Conservation (phyloP, 108 stramenopile genomes). For the Craspedostauros australis region DNA sequence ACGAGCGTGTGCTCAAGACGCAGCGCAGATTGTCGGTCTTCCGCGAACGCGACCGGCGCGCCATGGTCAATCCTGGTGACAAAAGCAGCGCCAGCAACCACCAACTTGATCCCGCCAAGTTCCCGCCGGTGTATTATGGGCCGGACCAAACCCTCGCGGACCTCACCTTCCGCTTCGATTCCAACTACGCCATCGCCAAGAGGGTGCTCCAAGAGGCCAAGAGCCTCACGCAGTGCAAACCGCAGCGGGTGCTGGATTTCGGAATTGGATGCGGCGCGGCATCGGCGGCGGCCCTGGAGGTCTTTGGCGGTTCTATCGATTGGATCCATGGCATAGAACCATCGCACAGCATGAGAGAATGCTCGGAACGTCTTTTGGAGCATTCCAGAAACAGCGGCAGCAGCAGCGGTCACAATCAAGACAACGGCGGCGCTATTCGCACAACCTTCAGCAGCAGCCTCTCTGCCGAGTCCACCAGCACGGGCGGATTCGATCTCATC, state of each 20-base stretch:
- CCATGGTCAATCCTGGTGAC: constrained; percentile 29
- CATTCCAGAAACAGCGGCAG: no score
- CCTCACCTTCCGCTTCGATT: constrained; percentile 45
- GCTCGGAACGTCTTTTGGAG: constrained; percentile 45
- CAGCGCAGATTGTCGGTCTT: constrained; percentile 27
- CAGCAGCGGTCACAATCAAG: no score
- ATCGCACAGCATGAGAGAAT: constrained; percentile 63
- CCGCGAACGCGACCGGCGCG: constrained; percentile 42
- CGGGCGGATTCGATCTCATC: constrained; percentile 78
- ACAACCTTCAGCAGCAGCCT: no score
- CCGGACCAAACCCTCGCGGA: constrained; percentile 60
- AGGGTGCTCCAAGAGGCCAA: constrained; percentile 60
- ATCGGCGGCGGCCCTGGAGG: constrained; percentile 62
- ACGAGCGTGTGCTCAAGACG: constrained; percentile 17
- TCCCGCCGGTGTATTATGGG: constrained; percentile 51
- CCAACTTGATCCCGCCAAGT: not conserved
- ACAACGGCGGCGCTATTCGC: no score
- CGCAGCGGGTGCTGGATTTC: constrained; percentile 63
- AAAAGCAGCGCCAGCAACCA: no score
- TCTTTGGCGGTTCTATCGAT: constrained; percentile 54
- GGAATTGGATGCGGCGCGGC: constrained; percentile 72
- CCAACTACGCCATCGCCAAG: constrained; percentile 59
- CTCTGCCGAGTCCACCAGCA: no score
- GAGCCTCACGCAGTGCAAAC: constrained; percentile 43
- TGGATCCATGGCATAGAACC: constrained; percentile 86